These are phyloP conservation scores for Herpotrichia juniperi DNA, from an alignment of 2,329 filamentous ascomycete species.

Conservation along the genomic window DNA sequence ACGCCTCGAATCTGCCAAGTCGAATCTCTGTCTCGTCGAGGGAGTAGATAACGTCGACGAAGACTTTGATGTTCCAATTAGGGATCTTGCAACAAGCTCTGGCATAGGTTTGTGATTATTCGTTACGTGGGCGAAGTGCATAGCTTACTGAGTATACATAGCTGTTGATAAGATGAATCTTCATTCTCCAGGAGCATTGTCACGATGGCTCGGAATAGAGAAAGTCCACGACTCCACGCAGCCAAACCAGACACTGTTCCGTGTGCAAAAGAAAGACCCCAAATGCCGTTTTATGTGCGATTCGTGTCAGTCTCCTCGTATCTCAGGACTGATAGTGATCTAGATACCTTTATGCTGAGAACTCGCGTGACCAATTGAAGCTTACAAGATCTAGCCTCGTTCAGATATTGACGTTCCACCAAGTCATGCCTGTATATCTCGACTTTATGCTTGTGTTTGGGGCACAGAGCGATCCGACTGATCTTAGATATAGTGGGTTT, in stretches of 20 bases:
- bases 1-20: slow-evolving; percentile 13
- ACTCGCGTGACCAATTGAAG: slow-evolving; percentile 22
- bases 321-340: background rate
- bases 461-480: slow-evolving; percentile 29
- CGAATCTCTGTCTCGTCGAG: slow-evolving; percentile 16
- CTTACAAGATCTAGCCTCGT: slow-evolving; percentile 19
- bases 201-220: slow-evolving; percentile 16
- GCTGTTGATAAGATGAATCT: slow-evolving; percentile 13
- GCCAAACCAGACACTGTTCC: background rate
- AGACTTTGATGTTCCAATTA: slow-evolving; percentile 19
- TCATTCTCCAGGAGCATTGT: slow-evolving; percentile 14
- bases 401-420: slow-evolving; percentile 36
- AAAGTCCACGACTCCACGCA: background rate
- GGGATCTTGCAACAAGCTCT: slow-evolving; percentile 15
- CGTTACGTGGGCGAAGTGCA: no score
- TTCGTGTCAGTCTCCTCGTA: background rate
- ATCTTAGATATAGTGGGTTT: slow-evolving; percentile 47
- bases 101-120: slow-evolving; percentile 21
- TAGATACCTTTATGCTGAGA: slow-evolving; percentile 24
- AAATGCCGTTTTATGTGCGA: slow-evolving; percentile 32
- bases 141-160: no score
- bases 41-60: slow-evolving; percentile 9
- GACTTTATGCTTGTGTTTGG: slow-evolving; percentile 51
- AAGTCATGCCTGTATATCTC: slow-evolving; percentile 49
- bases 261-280: slow-evolving; percentile 20